A percentile compares a stretch with the other conserved stretches of the same genome.
Evolutionary conservation across 495 filamentous ascomycete species (phyloP).

Genomic region (Chlorociboria aeruginascens): DNA sequence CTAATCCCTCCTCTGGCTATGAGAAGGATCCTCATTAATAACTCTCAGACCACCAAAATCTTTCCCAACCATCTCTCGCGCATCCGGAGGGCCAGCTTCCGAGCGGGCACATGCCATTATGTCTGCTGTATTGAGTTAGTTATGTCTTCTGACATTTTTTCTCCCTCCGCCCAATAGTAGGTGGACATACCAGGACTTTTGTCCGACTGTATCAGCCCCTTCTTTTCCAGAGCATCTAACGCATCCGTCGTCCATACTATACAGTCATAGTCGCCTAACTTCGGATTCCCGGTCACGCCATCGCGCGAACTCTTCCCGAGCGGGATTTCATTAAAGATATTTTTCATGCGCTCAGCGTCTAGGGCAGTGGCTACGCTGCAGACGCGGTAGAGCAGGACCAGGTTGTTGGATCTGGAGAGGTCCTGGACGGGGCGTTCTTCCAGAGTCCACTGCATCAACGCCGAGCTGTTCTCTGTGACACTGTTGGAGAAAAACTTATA

Average conservation of each 20-base stretch:
- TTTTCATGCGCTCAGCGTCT: neutral
- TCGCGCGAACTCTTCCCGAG: conserved; percentile 5
- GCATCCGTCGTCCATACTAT: conserved; percentile 17
- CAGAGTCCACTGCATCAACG: conserved; percentile 2
- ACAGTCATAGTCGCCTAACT: conserved; percentile 14
- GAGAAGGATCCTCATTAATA: neutral
- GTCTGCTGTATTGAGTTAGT: conserved; percentile 1
- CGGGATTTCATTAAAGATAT: conserved; percentile 3
- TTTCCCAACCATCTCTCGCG: conserved; percentile 12
- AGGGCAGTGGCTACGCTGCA: neutral
- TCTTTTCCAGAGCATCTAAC: conserved; percentile 1
- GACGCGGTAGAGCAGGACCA: conserved; percentile 8
- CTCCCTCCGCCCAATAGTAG: too few species aligned
- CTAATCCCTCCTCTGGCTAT: too few species aligned
- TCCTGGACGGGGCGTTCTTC: conserved; percentile 10
- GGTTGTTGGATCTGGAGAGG: conserved; percentile 4
- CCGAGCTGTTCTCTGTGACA: neutral
- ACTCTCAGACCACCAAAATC: conserved; percentile 13
- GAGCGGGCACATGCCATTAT: conserved; percentile 6
- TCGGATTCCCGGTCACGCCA: conserved; percentile 4
- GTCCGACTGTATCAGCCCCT: conserved; percentile 7
- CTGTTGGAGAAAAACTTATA: too few species aligned
- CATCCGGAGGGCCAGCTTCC: conserved; percentile 13
- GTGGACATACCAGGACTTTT: conserved; percentile 5
- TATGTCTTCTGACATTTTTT: too few species aligned